phyloP scores from a whole-genome alignment of 257 asterid genomes.

The Euphrasia confusa region DNA sequence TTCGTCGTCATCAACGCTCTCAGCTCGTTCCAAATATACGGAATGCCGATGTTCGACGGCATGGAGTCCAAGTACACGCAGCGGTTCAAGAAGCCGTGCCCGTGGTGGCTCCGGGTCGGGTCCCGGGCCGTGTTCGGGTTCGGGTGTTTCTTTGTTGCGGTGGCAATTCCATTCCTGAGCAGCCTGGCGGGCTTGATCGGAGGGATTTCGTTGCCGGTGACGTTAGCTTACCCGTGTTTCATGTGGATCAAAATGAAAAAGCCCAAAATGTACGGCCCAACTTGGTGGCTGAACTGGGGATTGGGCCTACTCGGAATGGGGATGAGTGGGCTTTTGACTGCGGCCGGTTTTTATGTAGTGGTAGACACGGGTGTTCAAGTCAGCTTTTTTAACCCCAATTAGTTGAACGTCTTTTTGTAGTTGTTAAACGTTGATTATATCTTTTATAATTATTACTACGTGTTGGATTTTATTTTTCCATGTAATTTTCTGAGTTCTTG shows the following conservation, averaged over 20 bases:
- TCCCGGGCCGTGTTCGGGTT: constrained; percentile 55
- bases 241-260: constrained; percentile 87
- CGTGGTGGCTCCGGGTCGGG: constrained; percentile 74
- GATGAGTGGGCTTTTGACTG: constrained; percentile 44
- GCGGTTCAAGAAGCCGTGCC: constrained; percentile 58
- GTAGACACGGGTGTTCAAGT: constrained; percentile 60
- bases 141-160: constrained; percentile 59
- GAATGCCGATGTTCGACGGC: constrained; percentile 75
- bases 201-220: constrained; percentile 70
- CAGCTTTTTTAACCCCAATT: constrained; percentile 67
- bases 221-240: constrained; percentile 73
- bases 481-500: too few relatives aligned
- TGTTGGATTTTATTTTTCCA: too few relatives aligned
- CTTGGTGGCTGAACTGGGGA: constrained; percentile 72
- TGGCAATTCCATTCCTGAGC: constrained; percentile 73
- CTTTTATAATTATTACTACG: too few relatives aligned
- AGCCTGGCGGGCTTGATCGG: constrained; percentile 80
- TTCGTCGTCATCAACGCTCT: constrained; percentile 62
- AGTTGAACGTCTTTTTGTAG: background rate
- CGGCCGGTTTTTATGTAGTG: constrained; percentile 62
- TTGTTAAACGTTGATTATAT: background rate
- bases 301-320: constrained; percentile 63
- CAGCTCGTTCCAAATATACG: constrained; percentile 80
- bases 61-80: constrained; percentile 62
- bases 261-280: constrained; percentile 43